Percentiles rank a stretch among this genome's conserved stretches.
Evolutionary conservation across 2,329 filamentous ascomycete species (phyloP).

Genomic region (Stagonosporopsis rhizophila): DNA sequence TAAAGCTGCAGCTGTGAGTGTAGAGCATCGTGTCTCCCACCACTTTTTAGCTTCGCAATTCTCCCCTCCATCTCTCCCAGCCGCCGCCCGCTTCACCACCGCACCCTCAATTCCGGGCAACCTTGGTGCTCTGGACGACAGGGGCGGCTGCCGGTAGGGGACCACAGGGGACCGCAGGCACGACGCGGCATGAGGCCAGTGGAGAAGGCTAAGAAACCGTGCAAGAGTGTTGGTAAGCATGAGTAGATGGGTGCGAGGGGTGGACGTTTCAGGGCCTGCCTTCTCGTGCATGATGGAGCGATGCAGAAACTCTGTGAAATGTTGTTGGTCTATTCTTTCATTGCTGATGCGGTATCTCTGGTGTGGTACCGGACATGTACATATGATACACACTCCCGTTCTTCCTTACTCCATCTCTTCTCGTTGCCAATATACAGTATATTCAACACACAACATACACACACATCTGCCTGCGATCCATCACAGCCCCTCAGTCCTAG

Average conservation of each 20-base stretch:
- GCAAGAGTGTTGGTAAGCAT: too few relatives aligned
- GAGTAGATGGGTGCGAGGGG: too few relatives aligned
- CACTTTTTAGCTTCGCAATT: too few relatives aligned
- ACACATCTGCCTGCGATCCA: not conserved
- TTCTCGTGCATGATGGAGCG: too few relatives aligned
- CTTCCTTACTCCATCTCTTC: too few relatives aligned
- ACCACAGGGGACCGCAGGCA: slow-evolving; percentile 16
- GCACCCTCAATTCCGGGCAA: slow-evolving; percentile 4
- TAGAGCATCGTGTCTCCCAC: too few relatives aligned
- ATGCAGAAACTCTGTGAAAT: too few relatives aligned
- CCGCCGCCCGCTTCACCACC: slow-evolving; percentile 20
- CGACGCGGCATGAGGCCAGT: slow-evolving; percentile 25
- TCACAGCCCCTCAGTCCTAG: not conserved
- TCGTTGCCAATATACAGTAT: not conserved
- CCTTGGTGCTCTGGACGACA: slow-evolving; percentile 7
- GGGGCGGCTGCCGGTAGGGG: slow-evolving; percentile 28
- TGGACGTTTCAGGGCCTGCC: too few relatives aligned
- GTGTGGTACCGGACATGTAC: not conserved
- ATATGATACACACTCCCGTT: not conserved
- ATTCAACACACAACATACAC: too few relatives aligned
- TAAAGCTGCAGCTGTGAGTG: too few relatives aligned
- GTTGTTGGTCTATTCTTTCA: not conserved
- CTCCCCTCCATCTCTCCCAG: slow-evolving; percentile 23
- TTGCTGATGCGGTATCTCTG: not conserved
- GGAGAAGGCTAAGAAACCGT: too few relatives aligned